Evolutionary conservation across 768 basidiomycete species (phyloP), one percentile per base, ranked within the genome.

Genomic region (Leucosporidium yakuticum): DNA sequence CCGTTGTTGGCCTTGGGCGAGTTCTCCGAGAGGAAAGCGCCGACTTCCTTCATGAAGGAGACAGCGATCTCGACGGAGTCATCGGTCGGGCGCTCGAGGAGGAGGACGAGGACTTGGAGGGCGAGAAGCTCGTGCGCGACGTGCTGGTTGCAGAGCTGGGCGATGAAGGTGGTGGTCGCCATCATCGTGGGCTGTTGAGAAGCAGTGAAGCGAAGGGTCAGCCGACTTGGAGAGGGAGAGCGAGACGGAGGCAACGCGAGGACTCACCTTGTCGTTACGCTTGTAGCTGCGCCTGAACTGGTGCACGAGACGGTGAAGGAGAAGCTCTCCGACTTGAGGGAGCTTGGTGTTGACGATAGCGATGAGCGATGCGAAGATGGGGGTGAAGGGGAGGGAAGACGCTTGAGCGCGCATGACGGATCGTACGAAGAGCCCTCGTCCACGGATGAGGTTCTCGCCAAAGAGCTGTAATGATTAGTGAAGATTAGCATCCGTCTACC

Each of bases 1-100:
- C 87, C 87, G n/a, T 90, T 88, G 75, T 91, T 96, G 70, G 91
- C 93, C 78, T 94, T 94, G 31, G 95, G 91, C 3, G 90, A 88
- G 77, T 91, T 90, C 82, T 98, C 95, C 0, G 87, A 82, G 11
- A 99, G 84, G 82, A 91, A 97, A 0, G 94, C 89, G 57, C 96
- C 96, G 51, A 95, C 93, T 83, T 99, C 96, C 27, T 93, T 88
- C 81, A 90, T 95, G 80, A 98, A 92, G 11, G 92, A 91, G 53
- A 98, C 94, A 4, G 95, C 94, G 73, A 99, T 96, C 81, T 99
- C 96, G 74, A 99, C 95, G 2, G 91, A 91, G 80, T 98, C 96
- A 74, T 97, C 93, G 0, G 96, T 97, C 0, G 96, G 94, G 4
- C 89, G 86, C 76, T 97, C 93, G 44, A 98, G 87, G 23, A 97